Conservation (phyloP, 176 grass and related monocot genomes). For the Triticum monococcum region DNA sequence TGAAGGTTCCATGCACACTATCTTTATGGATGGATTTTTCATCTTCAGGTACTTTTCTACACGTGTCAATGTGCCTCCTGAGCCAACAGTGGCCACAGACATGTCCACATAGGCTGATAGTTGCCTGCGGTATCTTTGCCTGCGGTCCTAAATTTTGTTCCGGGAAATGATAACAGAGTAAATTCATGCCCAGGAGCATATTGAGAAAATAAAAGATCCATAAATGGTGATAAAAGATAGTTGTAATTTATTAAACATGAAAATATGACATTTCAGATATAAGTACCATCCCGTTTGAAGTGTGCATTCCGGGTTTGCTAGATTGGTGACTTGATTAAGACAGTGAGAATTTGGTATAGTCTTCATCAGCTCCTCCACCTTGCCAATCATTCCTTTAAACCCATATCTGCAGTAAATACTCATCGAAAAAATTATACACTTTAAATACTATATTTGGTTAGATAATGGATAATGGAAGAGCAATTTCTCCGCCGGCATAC, state of each 20-base stretch:
- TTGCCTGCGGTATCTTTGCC: conserved; percentile 74
- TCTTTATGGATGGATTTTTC: conserved; percentile 36
- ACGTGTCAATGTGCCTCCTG: too few relatives aligned
- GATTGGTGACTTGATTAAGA: conserved; percentile 60
- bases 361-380: conserved; percentile 56
- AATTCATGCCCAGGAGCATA: neutral
- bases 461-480: too few relatives aligned
- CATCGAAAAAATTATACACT: too few relatives aligned
- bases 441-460: too few relatives aligned
- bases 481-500: too few relatives aligned
- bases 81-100: neutral
- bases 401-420: conserved; percentile 53
- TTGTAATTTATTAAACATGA: too few relatives aligned
- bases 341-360: conserved; percentile 53
- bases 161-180: neutral
- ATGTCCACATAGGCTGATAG: conserved; percentile 36
- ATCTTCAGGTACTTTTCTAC: conserved; percentile 19
- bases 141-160: conserved; percentile 54
- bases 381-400: conserved; percentile 42
- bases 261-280: too few relatives aligned
- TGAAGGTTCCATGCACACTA: conserved; percentile 62
- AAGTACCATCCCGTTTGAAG: conserved; percentile 34
- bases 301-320: conserved; percentile 72
- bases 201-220: neutral
- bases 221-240: neutral